These are phyloP conservation scores for Mycena vulgaris DNA, from an alignment of 768 basidiomycete species.

Conservation along the genomic window DNA sequence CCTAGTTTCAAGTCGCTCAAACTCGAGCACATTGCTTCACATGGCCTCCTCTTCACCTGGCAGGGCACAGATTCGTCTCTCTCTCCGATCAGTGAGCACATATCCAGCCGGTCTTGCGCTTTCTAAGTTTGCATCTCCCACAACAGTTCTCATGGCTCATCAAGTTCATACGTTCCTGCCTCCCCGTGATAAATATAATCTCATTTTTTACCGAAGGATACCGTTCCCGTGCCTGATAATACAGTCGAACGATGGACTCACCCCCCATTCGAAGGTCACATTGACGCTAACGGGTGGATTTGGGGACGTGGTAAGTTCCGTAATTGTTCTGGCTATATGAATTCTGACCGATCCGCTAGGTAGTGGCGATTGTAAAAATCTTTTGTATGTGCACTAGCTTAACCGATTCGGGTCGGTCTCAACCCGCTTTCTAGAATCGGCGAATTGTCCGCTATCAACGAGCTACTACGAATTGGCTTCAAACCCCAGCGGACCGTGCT, in stretches of 20 bases:
- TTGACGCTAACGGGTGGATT: constrained; percentile 58
- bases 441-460: constrained; percentile 17
- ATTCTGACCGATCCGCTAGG: constrained; percentile 44
- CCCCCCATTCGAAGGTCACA: constrained; percentile 65
- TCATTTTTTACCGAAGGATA: constrained; percentile 47
- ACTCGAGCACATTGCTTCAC: constrained; percentile 64
- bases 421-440: not conserved
- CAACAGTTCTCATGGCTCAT: constrained; percentile 16
- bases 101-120: constrained; percentile 42
- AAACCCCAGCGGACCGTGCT: constrained; percentile 27
- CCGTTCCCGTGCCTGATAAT: constrained; percentile 64
- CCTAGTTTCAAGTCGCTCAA: constrained; percentile 17
- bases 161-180: constrained; percentile 32
- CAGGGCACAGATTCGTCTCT: constrained; percentile 62
- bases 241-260: constrained; percentile 63
- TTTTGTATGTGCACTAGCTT: constrained; percentile 40
- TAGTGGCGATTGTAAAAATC: constrained; percentile 66
- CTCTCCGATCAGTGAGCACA: constrained; percentile 64
- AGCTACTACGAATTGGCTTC: constrained; percentile 21
- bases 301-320: constrained; percentile 60
- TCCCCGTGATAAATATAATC: not conserved
- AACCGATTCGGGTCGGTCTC: too few relatives aligned
- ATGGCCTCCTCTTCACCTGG: constrained; percentile 72
- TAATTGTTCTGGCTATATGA: not conserved
- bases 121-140: not conserved